Evolutionary conservation across 2,329 filamentous ascomycete genomes (phyloP), one percentile per base, ranked within the genome.

Genomic region (Nemania bipapillata): DNA sequence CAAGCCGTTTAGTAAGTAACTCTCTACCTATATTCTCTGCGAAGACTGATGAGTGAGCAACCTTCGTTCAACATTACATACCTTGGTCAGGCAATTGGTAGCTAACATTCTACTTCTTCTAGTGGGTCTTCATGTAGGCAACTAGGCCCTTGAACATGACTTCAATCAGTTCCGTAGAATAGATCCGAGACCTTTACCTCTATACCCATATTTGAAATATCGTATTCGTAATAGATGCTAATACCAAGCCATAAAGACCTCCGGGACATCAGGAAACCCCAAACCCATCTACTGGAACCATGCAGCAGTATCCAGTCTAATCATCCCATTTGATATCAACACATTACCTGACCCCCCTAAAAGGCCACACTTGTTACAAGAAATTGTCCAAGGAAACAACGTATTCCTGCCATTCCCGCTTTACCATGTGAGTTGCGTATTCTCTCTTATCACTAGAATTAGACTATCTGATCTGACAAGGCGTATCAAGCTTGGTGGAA

Each of bases 231-330:
- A 28, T n/a, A 30, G n/a, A 3, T 45, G 28, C 58, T 66, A 37
- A 66, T 22, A 26, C 24, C 22, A 4, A 30, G 12, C 12, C 1
- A 22, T 20, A n/a, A 59, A 70, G 63, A 70, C 70, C 1, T 71
- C 70, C 5, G 74, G 75, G 1, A 65, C 71, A 66, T 73, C 68
- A 68, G 75, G 75, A 26, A 72, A 76, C 22, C 74, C 74, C 12
- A 77, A 77, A 62, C 74, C 74, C 4, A 73, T 77, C 7, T 76
- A 73, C 68, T 77, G 74, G 73, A 77, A 70, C 20, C 72, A 76
- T 61, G 24, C 53, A 45, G 70, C 58, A 58, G 65, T 63, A 63
- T 64, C 49, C 47, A 68, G 53, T 64, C 32, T 72, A 42, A 24
- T 56, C 64, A 26, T 74, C 55, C 66, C 69, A 60, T 42, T 68